Percentiles rank a stretch among this genome's conserved stretches.
phyloP scores from a whole-genome alignment of 495 filamentous ascomycete species.

The Xylaria curta region DNA sequence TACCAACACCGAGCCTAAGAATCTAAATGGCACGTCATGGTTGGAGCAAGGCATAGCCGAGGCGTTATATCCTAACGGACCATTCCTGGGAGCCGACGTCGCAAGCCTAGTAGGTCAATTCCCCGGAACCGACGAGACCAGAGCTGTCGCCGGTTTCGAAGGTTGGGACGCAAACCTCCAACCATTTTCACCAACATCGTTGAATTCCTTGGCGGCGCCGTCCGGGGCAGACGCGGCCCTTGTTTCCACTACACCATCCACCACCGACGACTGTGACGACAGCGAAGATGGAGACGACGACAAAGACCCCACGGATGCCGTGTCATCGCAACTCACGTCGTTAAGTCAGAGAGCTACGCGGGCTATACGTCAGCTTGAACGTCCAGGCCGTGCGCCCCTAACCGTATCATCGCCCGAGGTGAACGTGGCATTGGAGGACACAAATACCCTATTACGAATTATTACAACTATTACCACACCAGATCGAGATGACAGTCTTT shows the following conservation, averaged over 20 bases:
- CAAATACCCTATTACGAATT: neutral
- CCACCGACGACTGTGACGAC: neutral
- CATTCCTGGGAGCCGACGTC: neutral
- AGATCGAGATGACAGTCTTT: neutral
- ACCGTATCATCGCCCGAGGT: conserved; percentile 7
- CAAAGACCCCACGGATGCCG: neutral
- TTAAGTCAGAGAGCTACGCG: neutral
- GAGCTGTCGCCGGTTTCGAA: neutral
- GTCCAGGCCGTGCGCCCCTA: neutral
- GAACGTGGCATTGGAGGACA: conserved; percentile 2
- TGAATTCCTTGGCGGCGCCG: neutral
- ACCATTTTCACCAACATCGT: neutral
- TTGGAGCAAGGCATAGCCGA: neutral
- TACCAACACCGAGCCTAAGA: neutral
- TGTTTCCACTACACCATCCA: neutral
- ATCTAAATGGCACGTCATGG: neutral
- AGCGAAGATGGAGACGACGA: neutral
- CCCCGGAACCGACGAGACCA: neutral
- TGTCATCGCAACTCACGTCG: neutral
- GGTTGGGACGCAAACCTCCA: conserved; percentile 6
- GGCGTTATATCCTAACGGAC: neutral
- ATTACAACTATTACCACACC: neutral
- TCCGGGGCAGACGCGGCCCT: neutral
- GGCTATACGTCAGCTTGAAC: neutral
- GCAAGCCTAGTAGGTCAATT: neutral